Percentiles rank a stretch among this genome's conserved stretches.
Evolutionary conservation across 2,329 filamentous ascomycete species (phyloP).

Genomic region (Stemphylium vesicarium): DNA sequence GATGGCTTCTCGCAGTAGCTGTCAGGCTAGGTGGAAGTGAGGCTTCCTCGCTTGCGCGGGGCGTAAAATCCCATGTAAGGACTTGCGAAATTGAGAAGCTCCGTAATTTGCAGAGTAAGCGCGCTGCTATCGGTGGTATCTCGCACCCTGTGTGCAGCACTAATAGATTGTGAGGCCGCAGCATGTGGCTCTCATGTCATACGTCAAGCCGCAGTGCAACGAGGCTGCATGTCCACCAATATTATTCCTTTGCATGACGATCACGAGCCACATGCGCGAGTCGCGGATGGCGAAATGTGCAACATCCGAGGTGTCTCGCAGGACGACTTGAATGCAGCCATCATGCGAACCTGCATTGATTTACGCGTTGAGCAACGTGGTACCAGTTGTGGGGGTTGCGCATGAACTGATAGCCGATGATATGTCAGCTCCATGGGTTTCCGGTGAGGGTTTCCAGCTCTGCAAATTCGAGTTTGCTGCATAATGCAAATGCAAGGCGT

Average conservation of each 20-base stretch:
- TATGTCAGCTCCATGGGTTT: constrained; percentile 6
- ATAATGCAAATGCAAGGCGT: constrained; percentile 6
- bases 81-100: constrained; percentile 4
- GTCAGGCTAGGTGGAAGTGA: not conserved
- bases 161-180: constrained; percentile 12
- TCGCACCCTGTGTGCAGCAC: not conserved
- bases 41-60: constrained; percentile 4
- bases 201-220: constrained; percentile 6
- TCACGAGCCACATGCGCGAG: not conserved
- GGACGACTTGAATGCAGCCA: not conserved
- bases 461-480: constrained; percentile 8
- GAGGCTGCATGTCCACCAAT: constrained; percentile 7
- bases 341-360: constrained; percentile 10
- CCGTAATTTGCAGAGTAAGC: constrained; percentile 19
- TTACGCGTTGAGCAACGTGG: constrained; percentile 9
- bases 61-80: constrained; percentile 4
- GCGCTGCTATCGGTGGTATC: constrained; percentile 11
- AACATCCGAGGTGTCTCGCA: not conserved
- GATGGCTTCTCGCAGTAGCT: constrained; percentile 1
- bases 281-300: constrained; percentile 4
- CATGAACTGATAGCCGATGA: constrained; percentile 7
- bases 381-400: constrained; percentile 10
- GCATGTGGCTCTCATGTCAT: constrained; percentile 15
- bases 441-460: not conserved
- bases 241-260: constrained; percentile 1